Evolutionary conservation across 225 moss, liverwort and hornwort genomes (phyloP).

Genomic region (Straminergon stramineum): DNA sequence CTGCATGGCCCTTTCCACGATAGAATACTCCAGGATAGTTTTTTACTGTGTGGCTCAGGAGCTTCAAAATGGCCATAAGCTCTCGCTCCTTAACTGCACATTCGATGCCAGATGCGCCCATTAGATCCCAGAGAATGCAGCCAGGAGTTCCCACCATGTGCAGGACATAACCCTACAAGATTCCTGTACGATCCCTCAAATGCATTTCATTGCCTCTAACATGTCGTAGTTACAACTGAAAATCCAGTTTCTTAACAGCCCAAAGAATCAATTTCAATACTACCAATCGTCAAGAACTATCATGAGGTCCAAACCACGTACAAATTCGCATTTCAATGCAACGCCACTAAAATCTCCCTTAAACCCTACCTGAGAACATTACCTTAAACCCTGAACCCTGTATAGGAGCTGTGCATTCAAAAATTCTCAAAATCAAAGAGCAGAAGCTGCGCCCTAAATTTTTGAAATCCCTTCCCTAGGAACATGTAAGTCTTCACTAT

Average conservation of each 20-base stretch:
- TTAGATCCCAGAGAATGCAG: not conserved
- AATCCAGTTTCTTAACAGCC: not conserved
- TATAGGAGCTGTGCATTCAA: not conserved
- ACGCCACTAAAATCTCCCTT: not conserved
- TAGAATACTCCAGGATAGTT: constrained; percentile 85
- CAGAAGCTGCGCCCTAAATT: not conserved
- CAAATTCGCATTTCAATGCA: not conserved
- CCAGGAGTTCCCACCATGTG: not conserved
- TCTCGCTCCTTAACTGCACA: constrained; percentile 86
- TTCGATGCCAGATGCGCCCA: not conserved
- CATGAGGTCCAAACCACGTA: not conserved
- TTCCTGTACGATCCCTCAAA: not conserved
- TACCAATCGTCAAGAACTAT: not conserved
- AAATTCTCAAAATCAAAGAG: not conserved
- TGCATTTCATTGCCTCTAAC: not conserved
- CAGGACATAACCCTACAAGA: not conserved
- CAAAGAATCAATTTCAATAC: not conserved
- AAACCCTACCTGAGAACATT: not conserved
- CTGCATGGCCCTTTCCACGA: constrained; percentile 65
- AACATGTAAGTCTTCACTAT: not conserved
- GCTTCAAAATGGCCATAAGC: constrained; percentile 84
- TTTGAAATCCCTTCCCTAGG: not conserved
- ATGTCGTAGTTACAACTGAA: not conserved
- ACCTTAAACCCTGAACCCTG: not conserved
- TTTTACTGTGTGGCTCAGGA: constrained; percentile 82